These are phyloP conservation scores for Dendrocalamus latiflorus DNA, from an alignment of 202 grass and related monocot genomes.

Conservation along the genomic window DNA sequence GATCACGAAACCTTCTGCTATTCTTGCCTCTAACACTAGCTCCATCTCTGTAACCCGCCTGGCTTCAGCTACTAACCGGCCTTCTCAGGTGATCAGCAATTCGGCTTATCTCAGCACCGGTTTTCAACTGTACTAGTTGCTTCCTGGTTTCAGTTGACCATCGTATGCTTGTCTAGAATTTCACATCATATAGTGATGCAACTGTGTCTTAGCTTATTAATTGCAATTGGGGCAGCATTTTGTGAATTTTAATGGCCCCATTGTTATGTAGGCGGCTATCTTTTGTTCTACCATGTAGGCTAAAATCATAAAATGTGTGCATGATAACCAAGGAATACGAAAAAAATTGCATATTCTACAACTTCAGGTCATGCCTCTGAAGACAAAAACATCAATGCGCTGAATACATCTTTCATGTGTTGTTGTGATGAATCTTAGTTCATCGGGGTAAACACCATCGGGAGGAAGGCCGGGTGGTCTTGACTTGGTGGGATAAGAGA, in stretches of 20 bases:
- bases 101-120: not conserved
- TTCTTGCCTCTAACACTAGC: conserved; percentile 91
- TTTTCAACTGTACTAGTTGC: not conserved
- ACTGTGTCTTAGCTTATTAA: not conserved
- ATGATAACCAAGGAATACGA: not conserved
- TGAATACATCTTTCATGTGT: not conserved
- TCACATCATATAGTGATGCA: not conserved
- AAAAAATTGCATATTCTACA: not conserved
- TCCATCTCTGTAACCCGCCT: conserved; percentile 88
- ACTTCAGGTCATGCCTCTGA: not conserved
- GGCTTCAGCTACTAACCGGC: conserved; percentile 69
- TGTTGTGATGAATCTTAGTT: too few relatives aligned
- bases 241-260: not conserved
- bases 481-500: too few relatives aligned
- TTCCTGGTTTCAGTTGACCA: not conserved
- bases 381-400: not conserved
- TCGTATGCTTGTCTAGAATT: not conserved
- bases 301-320: not conserved
- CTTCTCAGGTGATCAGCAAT: conserved; percentile 58
- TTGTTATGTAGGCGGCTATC: not conserved
- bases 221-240: not conserved
- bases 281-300: not conserved
- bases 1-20: conserved; percentile 65
- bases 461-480: too few relatives aligned
- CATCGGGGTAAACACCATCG: too few relatives aligned